These are phyloP conservation scores for Filobasidium floriforme DNA, from an alignment of 768 basidiomycete genomes.

Conservation along the genomic window DNA sequence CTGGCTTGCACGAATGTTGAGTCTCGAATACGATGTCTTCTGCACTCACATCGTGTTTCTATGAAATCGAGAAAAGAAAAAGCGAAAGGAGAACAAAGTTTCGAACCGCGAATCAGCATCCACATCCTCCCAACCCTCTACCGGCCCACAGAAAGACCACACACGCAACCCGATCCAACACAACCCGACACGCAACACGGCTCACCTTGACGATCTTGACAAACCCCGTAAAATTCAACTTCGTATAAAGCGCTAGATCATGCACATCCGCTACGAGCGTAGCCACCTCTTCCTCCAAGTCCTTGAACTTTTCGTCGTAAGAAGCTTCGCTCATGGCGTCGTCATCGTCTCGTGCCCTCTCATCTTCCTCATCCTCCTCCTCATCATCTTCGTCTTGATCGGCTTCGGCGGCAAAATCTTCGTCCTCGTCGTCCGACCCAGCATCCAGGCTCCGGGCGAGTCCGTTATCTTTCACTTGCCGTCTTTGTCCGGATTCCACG, in stretches of 20 bases:
- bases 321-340: conserved; percentile 55
- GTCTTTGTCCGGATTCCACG: background rate
- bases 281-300: conserved; percentile 87
- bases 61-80: background rate
- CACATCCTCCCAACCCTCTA: too few relatives aligned
- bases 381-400: conserved; percentile 46
- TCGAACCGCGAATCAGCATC: conserved; percentile 1
- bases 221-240: conserved; percentile 96
- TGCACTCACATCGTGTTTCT: conserved; percentile 78
- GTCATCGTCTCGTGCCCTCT: conserved; percentile 47
- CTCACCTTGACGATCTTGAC: conserved; percentile 81
- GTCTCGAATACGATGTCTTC: too few relatives aligned
- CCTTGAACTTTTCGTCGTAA: conserved; percentile 76
- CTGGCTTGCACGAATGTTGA: too few relatives aligned
- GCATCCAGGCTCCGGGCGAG: conserved; percentile 12
- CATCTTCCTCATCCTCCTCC: conserved; percentile 48
- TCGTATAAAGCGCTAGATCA: conserved; percentile 77
- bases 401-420: conserved; percentile 18
- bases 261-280: conserved; percentile 71
- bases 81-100: too few relatives aligned
- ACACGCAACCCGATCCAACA: conserved; percentile 30
- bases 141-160: too few relatives aligned
- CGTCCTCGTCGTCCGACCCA: conserved; percentile 23
- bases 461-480: background rate
- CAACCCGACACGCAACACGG: too few relatives aligned